Evolutionary conservation across 1,284 basidiomycete genomes (phyloP).

Genomic region (Irpex sp.): DNA sequence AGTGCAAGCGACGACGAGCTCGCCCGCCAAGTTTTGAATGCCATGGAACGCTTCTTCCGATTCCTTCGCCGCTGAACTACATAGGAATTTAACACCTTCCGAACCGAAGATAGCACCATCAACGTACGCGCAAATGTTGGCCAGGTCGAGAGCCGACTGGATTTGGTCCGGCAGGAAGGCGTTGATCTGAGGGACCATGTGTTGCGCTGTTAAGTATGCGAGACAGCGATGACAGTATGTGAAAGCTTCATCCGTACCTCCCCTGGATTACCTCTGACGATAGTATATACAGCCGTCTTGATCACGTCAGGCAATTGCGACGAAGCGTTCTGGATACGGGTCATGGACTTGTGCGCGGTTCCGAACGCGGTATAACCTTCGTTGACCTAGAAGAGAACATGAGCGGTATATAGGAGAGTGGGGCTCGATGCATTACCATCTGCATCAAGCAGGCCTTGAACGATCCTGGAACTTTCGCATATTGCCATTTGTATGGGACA

Average conservation of each 20-base stretch:
- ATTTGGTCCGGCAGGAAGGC: not conserved
- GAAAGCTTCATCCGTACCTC: not conserved
- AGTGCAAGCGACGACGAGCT: slow-evolving; percentile 2
- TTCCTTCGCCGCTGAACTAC: not conserved
- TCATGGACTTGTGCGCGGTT: slow-evolving; percentile 12
- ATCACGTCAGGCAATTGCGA: slow-evolving; percentile 13
- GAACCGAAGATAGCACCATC: not conserved
- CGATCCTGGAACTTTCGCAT: not conserved
- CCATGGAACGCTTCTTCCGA: not conserved
- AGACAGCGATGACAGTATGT: too few relatives aligned
- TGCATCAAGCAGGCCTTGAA: slow-evolving; percentile 1
- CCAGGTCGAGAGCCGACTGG: not conserved
- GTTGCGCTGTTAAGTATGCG: not conserved
- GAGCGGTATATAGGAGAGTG: too few relatives aligned
- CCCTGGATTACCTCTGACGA: not conserved
- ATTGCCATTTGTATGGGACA: not conserved
- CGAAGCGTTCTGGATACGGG: slow-evolving; percentile 9
- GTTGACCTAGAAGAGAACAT: not conserved
- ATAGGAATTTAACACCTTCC: not conserved
- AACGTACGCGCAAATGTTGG: slow-evolving; percentile 2
- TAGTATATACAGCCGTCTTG: slow-evolving; percentile 4
- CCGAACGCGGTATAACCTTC: slow-evolving; percentile 7
- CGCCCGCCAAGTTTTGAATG: slow-evolving; percentile 1
- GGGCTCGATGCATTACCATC: not conserved
- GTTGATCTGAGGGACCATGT: not conserved